Evolutionary conservation across 163 green algal genomes (phyloP).

Genomic region (Scenedesmus sp.): DNA sequence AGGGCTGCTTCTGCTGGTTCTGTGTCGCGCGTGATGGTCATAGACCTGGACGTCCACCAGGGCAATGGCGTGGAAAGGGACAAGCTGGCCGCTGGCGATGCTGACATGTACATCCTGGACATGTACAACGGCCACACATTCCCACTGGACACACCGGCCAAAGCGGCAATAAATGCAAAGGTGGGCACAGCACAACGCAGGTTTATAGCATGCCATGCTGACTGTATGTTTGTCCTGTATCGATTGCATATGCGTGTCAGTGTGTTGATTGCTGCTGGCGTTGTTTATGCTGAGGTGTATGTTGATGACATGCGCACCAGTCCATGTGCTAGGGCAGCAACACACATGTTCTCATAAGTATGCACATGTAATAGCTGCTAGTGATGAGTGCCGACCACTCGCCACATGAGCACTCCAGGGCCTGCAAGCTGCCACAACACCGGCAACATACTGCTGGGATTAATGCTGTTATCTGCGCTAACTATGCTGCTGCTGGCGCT

Average conservation of each 20-base stretch:
- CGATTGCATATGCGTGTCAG: too few relatives aligned
- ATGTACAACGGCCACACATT: constrained; percentile 76
- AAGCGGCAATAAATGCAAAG: constrained; percentile 64
- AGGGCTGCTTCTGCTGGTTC: constrained; percentile 34
- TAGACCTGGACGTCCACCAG: constrained; percentile 90
- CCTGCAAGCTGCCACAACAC: too few relatives aligned
- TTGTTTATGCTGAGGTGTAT: background rate
- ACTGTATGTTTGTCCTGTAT: background rate
- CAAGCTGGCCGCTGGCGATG: constrained; percentile 79
- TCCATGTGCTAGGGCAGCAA: background rate
- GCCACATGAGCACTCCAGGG: too few relatives aligned
- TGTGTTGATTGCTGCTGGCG: background rate
- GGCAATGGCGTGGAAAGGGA: constrained; percentile 85
- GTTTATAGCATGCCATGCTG: too few relatives aligned
- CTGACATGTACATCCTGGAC: constrained; percentile 79
- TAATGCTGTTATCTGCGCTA: background rate
- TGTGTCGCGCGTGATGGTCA: constrained; percentile 71
- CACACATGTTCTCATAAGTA: too few relatives aligned
- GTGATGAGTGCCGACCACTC: too few relatives aligned
- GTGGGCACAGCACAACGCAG: background rate
- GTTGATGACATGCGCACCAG: background rate
- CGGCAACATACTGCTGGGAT: background rate
- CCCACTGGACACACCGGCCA: constrained; percentile 59
- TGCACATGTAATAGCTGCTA: too few relatives aligned
- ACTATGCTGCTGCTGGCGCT: background rate